Evolutionary conservation across 139 green algal species (phyloP).

Genomic region (Zygnema circumcarinatum): DNA sequence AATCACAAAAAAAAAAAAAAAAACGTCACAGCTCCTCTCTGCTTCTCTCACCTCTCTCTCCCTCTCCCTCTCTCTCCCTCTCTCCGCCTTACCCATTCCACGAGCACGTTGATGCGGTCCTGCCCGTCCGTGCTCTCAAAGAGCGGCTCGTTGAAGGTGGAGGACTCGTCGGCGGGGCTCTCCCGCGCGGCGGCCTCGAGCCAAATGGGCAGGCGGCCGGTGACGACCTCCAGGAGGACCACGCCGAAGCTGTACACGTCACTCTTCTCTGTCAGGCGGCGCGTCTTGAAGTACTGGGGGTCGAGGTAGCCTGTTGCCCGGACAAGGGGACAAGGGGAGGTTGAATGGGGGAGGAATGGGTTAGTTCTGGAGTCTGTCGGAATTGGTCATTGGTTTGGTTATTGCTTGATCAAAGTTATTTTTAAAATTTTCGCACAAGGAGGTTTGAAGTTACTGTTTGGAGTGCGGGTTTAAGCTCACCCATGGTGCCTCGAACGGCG

Average conservation of each 20-base stretch:
- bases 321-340: neutral
- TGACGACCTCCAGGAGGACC: conserved; percentile 19
- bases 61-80: too few species aligned
- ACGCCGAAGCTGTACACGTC: conserved; percentile 30
- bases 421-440: too few species aligned
- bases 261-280: conserved; percentile 24
- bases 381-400: neutral
- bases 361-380: neutral
- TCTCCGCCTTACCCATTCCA: conserved; percentile 22
- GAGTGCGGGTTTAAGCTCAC: neutral
- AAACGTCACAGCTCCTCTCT: neutral
- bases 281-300: conserved; percentile 4
- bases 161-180: neutral
- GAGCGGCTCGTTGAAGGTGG: neutral
- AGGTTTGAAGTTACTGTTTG: too few species aligned
- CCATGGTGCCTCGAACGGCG: conserved; percentile 9
- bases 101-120: neutral
- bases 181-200: neutral
- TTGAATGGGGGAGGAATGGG: neutral
- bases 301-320: conserved; percentile 25
- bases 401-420: neutral
- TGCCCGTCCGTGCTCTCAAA: neutral
- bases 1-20: too few species aligned
- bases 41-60: neutral
- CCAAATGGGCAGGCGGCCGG: conserved; percentile 12